phyloP scores from a whole-genome alignment of 805 yeast genomes.

The Saturnispora diversa region DNA sequence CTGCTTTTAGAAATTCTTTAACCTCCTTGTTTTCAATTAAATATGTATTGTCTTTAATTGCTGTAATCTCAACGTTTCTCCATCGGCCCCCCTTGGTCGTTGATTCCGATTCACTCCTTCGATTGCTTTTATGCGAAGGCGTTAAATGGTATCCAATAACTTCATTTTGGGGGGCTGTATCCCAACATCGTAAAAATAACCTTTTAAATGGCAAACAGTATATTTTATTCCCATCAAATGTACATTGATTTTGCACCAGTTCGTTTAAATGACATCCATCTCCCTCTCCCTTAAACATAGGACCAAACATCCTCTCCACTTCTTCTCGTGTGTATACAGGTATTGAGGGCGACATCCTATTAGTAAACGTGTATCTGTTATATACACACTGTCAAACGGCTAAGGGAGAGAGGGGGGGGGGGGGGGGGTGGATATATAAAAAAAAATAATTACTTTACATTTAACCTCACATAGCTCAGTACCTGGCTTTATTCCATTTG shows the following conservation, averaged over 20 bases:
- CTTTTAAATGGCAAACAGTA: slow-evolving; percentile 43
- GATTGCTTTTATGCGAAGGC: slow-evolving; percentile 18
- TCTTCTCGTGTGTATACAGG: slow-evolving; percentile 37
- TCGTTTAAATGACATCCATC: slow-evolving; percentile 29
- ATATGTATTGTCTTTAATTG: slow-evolving; percentile 29
- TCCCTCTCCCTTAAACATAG: slow-evolving; percentile 10
- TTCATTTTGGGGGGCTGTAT: slow-evolving; percentile 20
- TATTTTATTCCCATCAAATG: slow-evolving; percentile 35
- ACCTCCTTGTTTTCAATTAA: slow-evolving; percentile 15
- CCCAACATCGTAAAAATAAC: slow-evolving; percentile 36
- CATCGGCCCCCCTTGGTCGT: no score
- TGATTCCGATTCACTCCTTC: slow-evolving; percentile 4
- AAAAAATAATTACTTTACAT: no score
- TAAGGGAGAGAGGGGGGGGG: no score
- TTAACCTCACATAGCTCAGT: no score
- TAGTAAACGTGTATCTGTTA: background rate
- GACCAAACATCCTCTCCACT: slow-evolving; percentile 23
- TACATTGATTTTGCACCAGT: slow-evolving; percentile 41
- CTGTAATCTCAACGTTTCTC: slow-evolving; percentile 34
- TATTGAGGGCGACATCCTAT: slow-evolving; percentile 43
- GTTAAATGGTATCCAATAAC: slow-evolving; percentile 26
- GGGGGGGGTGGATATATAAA: no score
- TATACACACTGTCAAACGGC: no score
- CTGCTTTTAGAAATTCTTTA: slow-evolving; percentile 27
- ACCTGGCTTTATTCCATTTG: no score